phyloP scores from a whole-genome alignment of 2,329 filamentous ascomycete species.

The Fusarium verticillioides region DNA sequence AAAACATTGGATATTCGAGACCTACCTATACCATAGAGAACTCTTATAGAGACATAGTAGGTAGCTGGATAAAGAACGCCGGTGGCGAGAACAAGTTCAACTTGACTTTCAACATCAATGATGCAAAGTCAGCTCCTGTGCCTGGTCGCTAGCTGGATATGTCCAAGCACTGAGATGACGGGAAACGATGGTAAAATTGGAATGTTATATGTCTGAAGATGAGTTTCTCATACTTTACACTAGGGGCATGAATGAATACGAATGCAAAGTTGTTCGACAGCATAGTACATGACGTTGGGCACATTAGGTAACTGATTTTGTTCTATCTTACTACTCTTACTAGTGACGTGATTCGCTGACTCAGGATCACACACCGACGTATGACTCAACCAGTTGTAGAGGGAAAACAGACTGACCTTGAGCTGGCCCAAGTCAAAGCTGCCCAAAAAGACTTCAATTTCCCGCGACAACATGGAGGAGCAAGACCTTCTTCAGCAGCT shows the following conservation, averaged over 20 bases:
- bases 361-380: not conserved
- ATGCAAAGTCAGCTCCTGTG: not conserved
- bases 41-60: not conserved
- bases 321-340: fast-evolving
- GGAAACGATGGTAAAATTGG: too few relatives aligned
- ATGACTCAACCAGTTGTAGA: not conserved
- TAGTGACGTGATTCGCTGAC: not conserved
- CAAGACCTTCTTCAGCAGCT: not conserved
- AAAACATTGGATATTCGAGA: fast-evolving
- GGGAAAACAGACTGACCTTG: not conserved
- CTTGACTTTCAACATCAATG: not conserved
- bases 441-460: fast-evolving
- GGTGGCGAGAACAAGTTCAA: not conserved
- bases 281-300: too few relatives aligned
- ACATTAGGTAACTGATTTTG: not conserved
- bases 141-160: not conserved
- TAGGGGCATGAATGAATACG: not conserved
- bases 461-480: not conserved
- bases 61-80: not conserved
- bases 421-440: too few relatives aligned
- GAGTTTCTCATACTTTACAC: fast-evolving
- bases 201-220: fast-evolving
- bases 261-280: not conserved
- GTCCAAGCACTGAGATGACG: not conserved
- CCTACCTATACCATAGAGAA: not conserved